A percentile compares a stretch with the other conserved stretches of the same genome.
These are phyloP conservation scores for Xylariaceae sp. DNA, from an alignment of 2,329 filamentous ascomycete species.

Conservation along the genomic window DNA sequence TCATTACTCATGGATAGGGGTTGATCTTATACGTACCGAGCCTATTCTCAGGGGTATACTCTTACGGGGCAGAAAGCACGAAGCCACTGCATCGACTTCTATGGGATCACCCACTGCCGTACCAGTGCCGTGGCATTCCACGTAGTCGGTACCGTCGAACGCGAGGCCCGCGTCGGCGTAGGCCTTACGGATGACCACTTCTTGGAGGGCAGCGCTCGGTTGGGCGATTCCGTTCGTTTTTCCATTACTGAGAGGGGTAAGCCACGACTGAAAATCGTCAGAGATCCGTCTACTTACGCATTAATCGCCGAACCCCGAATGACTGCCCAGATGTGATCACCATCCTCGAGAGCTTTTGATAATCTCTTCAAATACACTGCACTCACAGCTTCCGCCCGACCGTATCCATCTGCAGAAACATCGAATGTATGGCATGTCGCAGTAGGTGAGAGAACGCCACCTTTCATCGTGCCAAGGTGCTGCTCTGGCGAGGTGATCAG, in stretches of 20 bases:
- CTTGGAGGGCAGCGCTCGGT: constrained; percentile 36
- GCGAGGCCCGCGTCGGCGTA: constrained; percentile 32
- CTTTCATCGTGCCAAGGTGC: constrained; percentile 20
- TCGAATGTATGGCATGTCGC: constrained; percentile 39
- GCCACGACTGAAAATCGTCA: too few species aligned
- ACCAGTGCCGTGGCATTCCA: not conserved
- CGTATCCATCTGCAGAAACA: constrained; percentile 45
- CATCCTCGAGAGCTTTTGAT: constrained; percentile 34
- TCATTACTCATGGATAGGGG: too few species aligned
- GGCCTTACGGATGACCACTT: constrained; percentile 32
- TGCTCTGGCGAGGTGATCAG: constrained; percentile 22
- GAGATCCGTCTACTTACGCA: not conserved
- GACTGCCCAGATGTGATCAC: constrained; percentile 16
- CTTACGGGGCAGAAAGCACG: not conserved
- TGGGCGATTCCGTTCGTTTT: constrained; percentile 41
- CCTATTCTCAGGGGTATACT: not conserved
- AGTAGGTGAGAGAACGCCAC: constrained; percentile 34
- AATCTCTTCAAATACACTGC: constrained; percentile 42
- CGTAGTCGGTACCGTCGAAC: not conserved
- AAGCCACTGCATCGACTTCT: not conserved
- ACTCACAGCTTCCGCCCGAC: constrained; percentile 44
- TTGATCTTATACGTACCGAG: too few species aligned
- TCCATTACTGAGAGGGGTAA: constrained; percentile 32
- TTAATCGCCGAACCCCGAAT: constrained; percentile 21
- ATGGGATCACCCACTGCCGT: not conserved